These are phyloP conservation scores for Trichoderma sp. DNA, from an alignment of 2,329 filamentous ascomycete species.

Conservation along the genomic window DNA sequence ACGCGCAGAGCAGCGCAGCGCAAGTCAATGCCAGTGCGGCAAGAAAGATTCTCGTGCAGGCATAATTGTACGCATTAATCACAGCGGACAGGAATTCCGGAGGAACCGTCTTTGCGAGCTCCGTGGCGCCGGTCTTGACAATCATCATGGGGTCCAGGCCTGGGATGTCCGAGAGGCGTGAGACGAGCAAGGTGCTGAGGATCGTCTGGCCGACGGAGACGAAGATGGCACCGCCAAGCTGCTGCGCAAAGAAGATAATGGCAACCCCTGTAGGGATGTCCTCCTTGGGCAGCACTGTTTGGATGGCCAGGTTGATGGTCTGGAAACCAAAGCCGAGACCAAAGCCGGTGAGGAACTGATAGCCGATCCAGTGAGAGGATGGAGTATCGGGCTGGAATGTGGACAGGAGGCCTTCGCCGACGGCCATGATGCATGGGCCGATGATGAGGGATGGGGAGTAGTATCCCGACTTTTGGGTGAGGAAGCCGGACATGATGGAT, in stretches of 20 bases:
- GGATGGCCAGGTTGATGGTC: constrained; percentile 58
- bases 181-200: constrained; percentile 52
- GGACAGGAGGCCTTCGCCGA: constrained; percentile 61
- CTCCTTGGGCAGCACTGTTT: constrained; percentile 55
- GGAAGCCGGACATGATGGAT: constrained; percentile 52
- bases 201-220: constrained; percentile 61
- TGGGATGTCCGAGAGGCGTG: constrained; percentile 45
- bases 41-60: constrained; percentile 66
- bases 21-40: constrained; percentile 61
- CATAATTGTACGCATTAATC: constrained; percentile 66
- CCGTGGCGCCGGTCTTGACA: constrained; percentile 59
- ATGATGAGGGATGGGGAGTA: constrained; percentile 62
- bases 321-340: constrained; percentile 65
- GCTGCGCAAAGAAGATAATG: constrained; percentile 61
- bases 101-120: constrained; percentile 59
- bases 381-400: constrained; percentile 55
- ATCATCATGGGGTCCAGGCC: constrained; percentile 49
- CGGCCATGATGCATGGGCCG: constrained; percentile 53
- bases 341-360: constrained; percentile 61
- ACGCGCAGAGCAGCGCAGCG: constrained; percentile 59
- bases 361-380: constrained; percentile 61
- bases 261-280: constrained; percentile 61
- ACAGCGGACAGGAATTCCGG: constrained; percentile 56
- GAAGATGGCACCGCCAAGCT: constrained; percentile 62
- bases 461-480: constrained; percentile 60